Evolutionary conservation across 306 rosid species (phyloP).

Genomic region (Quercus mongolica): DNA sequence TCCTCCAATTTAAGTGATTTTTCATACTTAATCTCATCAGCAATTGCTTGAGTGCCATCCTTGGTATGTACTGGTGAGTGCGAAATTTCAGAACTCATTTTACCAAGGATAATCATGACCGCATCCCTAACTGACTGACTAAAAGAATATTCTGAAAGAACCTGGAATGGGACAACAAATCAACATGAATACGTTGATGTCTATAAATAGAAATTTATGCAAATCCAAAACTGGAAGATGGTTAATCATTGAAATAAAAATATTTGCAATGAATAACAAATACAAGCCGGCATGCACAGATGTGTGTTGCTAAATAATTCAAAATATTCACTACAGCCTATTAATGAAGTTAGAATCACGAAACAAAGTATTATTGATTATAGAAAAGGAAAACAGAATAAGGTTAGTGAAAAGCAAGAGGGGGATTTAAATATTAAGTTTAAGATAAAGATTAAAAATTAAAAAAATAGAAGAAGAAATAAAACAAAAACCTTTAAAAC

Average conservation of each 20-base stretch:
- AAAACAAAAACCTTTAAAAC: constrained; percentile 57
- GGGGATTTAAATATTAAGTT: not conserved
- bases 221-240: constrained; percentile 1
- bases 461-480: not conserved
- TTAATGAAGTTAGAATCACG: constrained; percentile 15
- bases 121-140: constrained; percentile 55
- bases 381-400: constrained; percentile 1
- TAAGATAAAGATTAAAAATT: not conserved
- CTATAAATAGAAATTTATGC: not conserved
- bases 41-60: constrained; percentile 35
- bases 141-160: constrained; percentile 67
- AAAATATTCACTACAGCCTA: not conserved
- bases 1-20: constrained; percentile 51
- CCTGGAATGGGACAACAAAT: constrained; percentile 51
- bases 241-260: constrained; percentile 3
- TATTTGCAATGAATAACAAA: not conserved
- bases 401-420: constrained; percentile 20
- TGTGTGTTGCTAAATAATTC: not conserved
- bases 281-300: not conserved
- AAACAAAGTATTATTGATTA: constrained; percentile 10
- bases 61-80: constrained; percentile 25
- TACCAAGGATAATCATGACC: constrained; percentile 45
- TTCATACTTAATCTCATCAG: constrained; percentile 51
- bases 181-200: constrained; percentile 1
- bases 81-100: constrained; percentile 33